phyloP scores from a whole-genome alignment of 768 basidiomycete genomes.

The Pleurotus tuber-regium region DNA sequence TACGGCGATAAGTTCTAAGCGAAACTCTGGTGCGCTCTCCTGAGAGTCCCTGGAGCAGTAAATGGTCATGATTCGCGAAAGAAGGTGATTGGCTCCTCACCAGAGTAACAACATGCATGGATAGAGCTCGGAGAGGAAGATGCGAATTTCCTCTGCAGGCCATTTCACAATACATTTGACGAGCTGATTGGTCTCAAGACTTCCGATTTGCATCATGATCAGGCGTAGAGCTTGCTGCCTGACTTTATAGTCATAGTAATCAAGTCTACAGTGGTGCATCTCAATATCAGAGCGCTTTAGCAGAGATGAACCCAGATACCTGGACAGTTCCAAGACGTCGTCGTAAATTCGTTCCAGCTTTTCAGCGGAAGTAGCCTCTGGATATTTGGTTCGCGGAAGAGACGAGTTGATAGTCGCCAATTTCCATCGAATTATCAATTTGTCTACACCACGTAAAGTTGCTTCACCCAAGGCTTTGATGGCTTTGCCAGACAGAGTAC shows the following conservation, averaged over 20 bases:
- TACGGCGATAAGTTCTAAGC: constrained; percentile 8
- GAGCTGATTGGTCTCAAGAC: constrained; percentile 13
- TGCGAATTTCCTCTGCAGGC: constrained; percentile 12
- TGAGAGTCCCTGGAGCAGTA: not conserved
- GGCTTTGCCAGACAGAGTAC: constrained; percentile 19
- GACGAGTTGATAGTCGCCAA: constrained; percentile 13
- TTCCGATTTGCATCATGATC: constrained; percentile 17
- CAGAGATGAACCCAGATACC: constrained; percentile 2
- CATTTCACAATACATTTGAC: constrained; percentile 13
- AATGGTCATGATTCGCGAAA: not conserved
- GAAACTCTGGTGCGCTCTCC: not conserved
- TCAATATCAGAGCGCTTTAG: not conserved
- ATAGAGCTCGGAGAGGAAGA: constrained; percentile 15
- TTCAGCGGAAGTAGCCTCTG: not conserved
- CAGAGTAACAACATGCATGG: constrained; percentile 12
- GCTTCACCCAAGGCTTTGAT: constrained; percentile 19
- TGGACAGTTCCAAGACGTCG: constrained; percentile 15
- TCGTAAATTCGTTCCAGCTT: constrained; percentile 15
- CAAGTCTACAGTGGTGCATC: not conserved
- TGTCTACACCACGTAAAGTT: constrained; percentile 18
- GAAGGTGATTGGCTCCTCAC: not conserved
- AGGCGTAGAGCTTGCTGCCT: constrained; percentile 13
- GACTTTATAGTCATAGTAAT: constrained; percentile 14
- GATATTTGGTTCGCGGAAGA: constrained; percentile 1
- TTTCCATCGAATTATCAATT: constrained; percentile 14